These are phyloP conservation scores for Dryas integrifolia DNA, from an alignment of 331 rosid genomes.

Conservation along the genomic window DNA sequence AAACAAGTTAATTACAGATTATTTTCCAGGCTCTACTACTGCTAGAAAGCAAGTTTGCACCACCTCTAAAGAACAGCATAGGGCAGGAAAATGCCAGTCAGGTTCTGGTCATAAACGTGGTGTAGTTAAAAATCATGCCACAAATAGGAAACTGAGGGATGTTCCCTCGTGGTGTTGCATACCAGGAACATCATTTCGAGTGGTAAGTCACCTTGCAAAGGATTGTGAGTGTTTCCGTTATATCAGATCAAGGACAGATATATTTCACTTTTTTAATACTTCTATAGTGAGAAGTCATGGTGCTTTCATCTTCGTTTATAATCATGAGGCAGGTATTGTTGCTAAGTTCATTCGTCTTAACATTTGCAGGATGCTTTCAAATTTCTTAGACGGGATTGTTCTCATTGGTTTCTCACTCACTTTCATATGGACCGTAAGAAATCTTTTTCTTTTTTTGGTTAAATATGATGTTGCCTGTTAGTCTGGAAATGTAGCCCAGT, in stretches of 20 bases:
- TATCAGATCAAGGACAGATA: background rate
- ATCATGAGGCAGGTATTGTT: conserved; percentile 15
- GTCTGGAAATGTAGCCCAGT: background rate
- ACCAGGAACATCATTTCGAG: conserved; percentile 87
- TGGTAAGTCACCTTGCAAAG: conserved; percentile 51
- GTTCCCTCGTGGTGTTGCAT: conserved; percentile 81
- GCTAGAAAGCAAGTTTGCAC: conserved; percentile 50
- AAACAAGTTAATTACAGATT: conserved; percentile 84
- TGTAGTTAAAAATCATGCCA: conserved; percentile 33
- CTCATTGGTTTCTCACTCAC: conserved; percentile 94
- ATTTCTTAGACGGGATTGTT: conserved; percentile 85
- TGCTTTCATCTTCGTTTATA: background rate
- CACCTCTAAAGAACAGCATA: conserved; percentile 32
- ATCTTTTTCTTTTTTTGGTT: conserved; percentile 17
- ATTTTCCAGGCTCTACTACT: conserved; percentile 54
- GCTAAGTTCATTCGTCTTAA: conserved; percentile 25
- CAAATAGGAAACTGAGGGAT: conserved; percentile 52
- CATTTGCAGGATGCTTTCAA: conserved; percentile 85
- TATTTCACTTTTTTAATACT: background rate
- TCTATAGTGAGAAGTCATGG: conserved; percentile 11
- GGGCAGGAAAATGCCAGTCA: conserved; percentile 29
- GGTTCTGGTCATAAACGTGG: conserved; percentile 41
- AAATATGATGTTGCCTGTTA: conserved; percentile 7
- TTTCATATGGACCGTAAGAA: conserved; percentile 95
- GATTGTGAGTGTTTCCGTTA: background rate